Conservation (phyloP, 805 yeast species). For the Saturnispora quitensis region DNA sequence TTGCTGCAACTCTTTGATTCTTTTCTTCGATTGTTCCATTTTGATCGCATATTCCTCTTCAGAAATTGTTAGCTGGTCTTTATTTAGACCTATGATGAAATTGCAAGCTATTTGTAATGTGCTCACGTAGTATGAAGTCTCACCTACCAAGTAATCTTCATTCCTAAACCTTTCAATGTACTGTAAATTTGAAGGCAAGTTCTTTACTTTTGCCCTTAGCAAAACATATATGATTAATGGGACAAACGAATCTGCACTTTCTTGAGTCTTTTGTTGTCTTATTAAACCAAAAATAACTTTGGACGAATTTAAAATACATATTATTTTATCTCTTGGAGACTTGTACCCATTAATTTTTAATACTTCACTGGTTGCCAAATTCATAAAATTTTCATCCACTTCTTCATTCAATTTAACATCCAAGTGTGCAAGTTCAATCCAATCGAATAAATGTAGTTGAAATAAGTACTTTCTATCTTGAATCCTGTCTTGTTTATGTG, state of each 20-base stretch:
- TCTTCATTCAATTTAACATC: slow-evolving; percentile 54
- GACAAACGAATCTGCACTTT: slow-evolving; percentile 91
- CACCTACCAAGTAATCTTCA: slow-evolving; percentile 71
- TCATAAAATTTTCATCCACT: slow-evolving; percentile 45
- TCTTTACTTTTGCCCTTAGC: slow-evolving; percentile 53
- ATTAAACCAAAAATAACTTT: slow-evolving; percentile 86
- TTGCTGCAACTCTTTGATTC: slow-evolving; percentile 17
- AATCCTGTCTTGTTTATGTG: slow-evolving; percentile 53
- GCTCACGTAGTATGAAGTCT: slow-evolving; percentile 82
- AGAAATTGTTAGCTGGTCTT: slow-evolving; percentile 49
- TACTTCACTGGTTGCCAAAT: slow-evolving; percentile 65
- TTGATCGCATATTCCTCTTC: slow-evolving; percentile 51
- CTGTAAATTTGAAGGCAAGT: slow-evolving; percentile 67
- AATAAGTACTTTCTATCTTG: slow-evolving; percentile 55
- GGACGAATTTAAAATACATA: slow-evolving; percentile 85
- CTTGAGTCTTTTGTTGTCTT: slow-evolving; percentile 43
- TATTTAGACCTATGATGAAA: slow-evolving; percentile 57
- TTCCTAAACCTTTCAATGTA: slow-evolving; percentile 82
- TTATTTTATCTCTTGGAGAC: slow-evolving; percentile 91
- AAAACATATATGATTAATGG: slow-evolving; percentile 79
- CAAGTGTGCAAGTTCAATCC: slow-evolving; percentile 67
- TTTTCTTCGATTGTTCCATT: slow-evolving; percentile 35
- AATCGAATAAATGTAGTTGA: slow-evolving; percentile 27
- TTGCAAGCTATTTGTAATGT: slow-evolving; percentile 85
- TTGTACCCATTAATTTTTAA: slow-evolving; percentile 71